A percentile compares a stretch with the other conserved stretches of the same genome.
Conservation (phyloP, 352 stramenopile species). For the Phytophthora pluvialis region DNA sequence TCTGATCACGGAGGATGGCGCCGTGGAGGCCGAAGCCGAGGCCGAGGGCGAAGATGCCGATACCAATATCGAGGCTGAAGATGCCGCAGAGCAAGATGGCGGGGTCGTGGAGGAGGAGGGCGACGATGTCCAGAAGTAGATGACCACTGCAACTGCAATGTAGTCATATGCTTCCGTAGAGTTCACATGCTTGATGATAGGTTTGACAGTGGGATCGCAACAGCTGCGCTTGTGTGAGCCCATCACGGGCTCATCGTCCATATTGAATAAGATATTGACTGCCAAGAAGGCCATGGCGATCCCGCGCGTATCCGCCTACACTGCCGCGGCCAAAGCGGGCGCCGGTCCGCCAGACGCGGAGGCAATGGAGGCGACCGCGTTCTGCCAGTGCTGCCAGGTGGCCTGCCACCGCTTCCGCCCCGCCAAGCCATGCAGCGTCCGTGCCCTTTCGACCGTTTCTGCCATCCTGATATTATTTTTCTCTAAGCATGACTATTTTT, state of each 20-base stretch:
- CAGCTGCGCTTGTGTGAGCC: slow-evolving; percentile 12
- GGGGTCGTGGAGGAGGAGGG: slow-evolving; percentile 34
- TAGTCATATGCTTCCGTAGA: slow-evolving; percentile 32
- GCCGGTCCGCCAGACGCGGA: slow-evolving; percentile 1
- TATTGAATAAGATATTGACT: slow-evolving; percentile 31
- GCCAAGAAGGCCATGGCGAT: slow-evolving; percentile 23
- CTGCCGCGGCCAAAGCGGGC: slow-evolving; percentile 1
- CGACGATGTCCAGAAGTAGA: slow-evolving; percentile 38
- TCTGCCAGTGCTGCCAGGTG: slow-evolving; percentile 54
- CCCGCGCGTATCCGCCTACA: slow-evolving; percentile 8
- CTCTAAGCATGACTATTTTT: slow-evolving; percentile 16
- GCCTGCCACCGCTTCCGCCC: slow-evolving; percentile 49
- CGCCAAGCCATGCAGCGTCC: slow-evolving; percentile 46
- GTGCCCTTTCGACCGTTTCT: slow-evolving; percentile 25
- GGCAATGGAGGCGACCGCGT: slow-evolving; percentile 2
- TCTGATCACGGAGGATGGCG: slow-evolving; percentile 72
- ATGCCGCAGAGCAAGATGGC: slow-evolving; percentile 44
- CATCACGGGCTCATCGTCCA: slow-evolving; percentile 23
- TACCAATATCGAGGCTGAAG: slow-evolving; percentile 17
- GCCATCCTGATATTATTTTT: slow-evolving; percentile 1
- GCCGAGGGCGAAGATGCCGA: slow-evolving; percentile 51
- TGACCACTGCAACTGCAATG: slow-evolving; percentile 12
- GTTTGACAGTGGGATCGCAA: background rate
- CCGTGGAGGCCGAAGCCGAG: slow-evolving; percentile 45
- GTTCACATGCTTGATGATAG: slow-evolving; percentile 20